These are phyloP conservation scores for Saccharomyces uvarum DNA, from an alignment of 1,139 yeast species.

Conservation along the genomic window DNA sequence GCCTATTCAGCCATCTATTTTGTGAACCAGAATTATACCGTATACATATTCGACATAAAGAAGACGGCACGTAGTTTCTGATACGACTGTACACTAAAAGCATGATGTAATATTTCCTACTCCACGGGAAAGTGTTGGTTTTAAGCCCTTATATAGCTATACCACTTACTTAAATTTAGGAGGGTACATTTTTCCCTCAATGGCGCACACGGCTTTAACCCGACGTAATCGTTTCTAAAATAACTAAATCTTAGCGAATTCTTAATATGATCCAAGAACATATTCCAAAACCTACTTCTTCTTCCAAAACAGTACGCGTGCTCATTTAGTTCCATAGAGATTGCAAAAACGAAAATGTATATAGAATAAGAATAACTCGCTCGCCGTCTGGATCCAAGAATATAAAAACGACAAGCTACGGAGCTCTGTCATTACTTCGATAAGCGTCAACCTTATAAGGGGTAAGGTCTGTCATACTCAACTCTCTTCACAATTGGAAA, in stretches of 20 bases:
- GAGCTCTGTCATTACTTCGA: too few species aligned
- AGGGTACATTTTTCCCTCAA: neutral
- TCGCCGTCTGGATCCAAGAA: too few species aligned
- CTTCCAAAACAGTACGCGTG: neutral
- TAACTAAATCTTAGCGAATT: neutral
- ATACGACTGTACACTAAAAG: neutral
- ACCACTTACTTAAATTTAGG: neutral
- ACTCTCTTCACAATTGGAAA: too few species aligned
- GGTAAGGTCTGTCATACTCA: too few species aligned
- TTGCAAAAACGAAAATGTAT: too few species aligned
- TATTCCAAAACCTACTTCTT: neutral
- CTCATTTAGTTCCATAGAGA: neutral
- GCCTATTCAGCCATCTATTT: conserved; percentile 67
- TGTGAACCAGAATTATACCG: conserved; percentile 34
- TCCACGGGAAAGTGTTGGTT: neutral
- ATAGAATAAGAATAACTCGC: too few species aligned
- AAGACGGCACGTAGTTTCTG: neutral
- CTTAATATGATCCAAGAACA: neutral
- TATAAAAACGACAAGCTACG: too few species aligned
- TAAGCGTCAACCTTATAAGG: too few species aligned
- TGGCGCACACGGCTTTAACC: neutral
- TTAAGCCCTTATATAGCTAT: neutral
- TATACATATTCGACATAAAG: conserved; percentile 1
- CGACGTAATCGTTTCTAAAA: neutral
- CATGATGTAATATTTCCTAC: neutral